These are phyloP conservation scores for Dorcoceras hygrometricum DNA, from an alignment of 257 asterid genomes.

Conservation along the genomic window DNA sequence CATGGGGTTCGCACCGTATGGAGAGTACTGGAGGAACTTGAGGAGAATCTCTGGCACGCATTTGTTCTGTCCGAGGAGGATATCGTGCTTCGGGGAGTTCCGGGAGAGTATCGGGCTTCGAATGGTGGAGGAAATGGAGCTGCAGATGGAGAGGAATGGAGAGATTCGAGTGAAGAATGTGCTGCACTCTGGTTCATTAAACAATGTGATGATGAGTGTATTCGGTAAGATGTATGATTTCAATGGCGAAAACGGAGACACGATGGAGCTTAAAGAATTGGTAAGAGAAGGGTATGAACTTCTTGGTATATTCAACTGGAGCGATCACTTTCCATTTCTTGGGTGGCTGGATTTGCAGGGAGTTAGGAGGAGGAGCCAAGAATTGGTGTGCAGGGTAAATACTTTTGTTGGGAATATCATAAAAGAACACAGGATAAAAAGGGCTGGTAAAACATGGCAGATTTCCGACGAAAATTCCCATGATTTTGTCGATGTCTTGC, in stretches of 20 bases:
- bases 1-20: slow-evolving; percentile 89
- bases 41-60: slow-evolving; percentile 64
- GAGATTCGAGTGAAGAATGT: slow-evolving; percentile 41
- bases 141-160: slow-evolving; percentile 32
- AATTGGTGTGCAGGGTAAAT: slow-evolving; percentile 42
- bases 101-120: slow-evolving; percentile 45
- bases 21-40: slow-evolving; percentile 71
- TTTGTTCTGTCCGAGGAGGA: slow-evolving; percentile 57
- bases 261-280: slow-evolving; percentile 38
- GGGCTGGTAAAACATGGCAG: slow-evolving; percentile 13
- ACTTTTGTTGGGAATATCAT: slow-evolving; percentile 58
- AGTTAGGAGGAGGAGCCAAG: slow-evolving; percentile 57
- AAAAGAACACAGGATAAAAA: slow-evolving; percentile 50
- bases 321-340: slow-evolving; percentile 67
- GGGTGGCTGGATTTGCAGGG: slow-evolving; percentile 76
- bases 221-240: slow-evolving; percentile 59
- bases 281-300: slow-evolving; percentile 73
- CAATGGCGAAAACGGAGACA: slow-evolving; percentile 23
- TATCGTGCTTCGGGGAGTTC: slow-evolving; percentile 35
- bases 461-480: slow-evolving; percentile 27
- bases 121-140: slow-evolving; percentile 42
- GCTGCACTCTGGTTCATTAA: slow-evolving; percentile 55
- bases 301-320: slow-evolving; percentile 70
- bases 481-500: slow-evolving; percentile 76
- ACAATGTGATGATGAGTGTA: slow-evolving; percentile 76